phyloP scores from a whole-genome alignment of 805 yeast genomes.

The Komagataella pseudopastoris region DNA sequence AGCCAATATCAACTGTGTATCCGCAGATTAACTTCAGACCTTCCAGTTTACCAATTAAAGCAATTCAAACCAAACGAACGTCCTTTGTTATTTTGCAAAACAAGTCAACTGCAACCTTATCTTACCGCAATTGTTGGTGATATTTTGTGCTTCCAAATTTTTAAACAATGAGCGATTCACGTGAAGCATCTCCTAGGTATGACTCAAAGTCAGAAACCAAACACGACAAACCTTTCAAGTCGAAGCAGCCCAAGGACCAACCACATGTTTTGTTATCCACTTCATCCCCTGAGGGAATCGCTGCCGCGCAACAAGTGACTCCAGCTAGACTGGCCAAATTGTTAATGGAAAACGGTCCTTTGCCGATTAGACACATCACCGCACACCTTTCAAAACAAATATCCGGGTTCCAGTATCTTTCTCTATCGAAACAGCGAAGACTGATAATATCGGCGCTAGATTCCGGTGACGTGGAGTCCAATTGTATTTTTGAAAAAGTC shows the following conservation, averaged over 20 bases:
- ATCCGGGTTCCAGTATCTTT: constrained; percentile 65
- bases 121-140: neutral
- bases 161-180: neutral
- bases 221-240: neutral
- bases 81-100: neutral
- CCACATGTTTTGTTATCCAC: constrained; percentile 36
- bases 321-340: constrained; percentile 63
- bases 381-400: constrained; percentile 63
- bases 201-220: neutral
- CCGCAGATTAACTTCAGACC: neutral
- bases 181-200: neutral
- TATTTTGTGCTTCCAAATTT: neutral
- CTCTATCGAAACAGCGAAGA: constrained; percentile 80
- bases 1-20: neutral
- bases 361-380: constrained; percentile 84
- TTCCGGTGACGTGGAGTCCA: constrained; percentile 44
- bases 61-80: neutral
- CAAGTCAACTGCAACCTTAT: neutral
- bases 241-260: neutral
- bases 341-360: constrained; percentile 64
- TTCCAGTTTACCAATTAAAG: neutral
- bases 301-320: constrained; percentile 77
- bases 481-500: constrained; percentile 74
- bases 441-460: constrained; percentile 84
- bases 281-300: constrained; percentile 77